phyloP scores from a whole-genome alignment of 805 yeast genomes.

The Candida khao-thaluensis region DNA sequence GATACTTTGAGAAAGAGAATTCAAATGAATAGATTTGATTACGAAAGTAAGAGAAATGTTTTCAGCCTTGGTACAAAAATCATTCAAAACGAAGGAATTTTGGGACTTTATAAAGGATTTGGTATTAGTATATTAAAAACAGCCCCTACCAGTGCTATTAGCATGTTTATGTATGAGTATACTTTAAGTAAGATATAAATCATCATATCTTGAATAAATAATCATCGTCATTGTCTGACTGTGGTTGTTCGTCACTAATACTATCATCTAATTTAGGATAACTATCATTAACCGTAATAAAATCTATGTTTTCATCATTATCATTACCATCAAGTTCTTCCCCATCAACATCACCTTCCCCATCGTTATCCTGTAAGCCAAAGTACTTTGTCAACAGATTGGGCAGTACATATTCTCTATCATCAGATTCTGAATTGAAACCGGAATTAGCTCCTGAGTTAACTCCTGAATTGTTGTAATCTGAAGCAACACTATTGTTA shows the following conservation, averaged over 20 bases:
- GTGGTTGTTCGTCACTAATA: conserved; percentile 15
- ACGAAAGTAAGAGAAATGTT: background rate
- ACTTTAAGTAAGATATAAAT: background rate
- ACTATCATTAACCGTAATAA: conserved; percentile 25
- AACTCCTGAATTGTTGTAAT: conserved; percentile 15
- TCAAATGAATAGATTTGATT: conserved; percentile 48
- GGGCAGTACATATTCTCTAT: conserved; percentile 42
- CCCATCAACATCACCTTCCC: conserved; percentile 16
- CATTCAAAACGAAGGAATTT: conserved; percentile 53
- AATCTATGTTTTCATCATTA: conserved; percentile 25
- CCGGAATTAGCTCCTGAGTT: conserved; percentile 1
- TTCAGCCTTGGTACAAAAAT: conserved; percentile 30
- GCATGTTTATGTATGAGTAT: conserved; percentile 64
- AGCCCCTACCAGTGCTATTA: conserved; percentile 74
- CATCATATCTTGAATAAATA: conserved; percentile 28
- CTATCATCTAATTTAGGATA: conserved; percentile 16
- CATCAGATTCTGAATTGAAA: conserved; percentile 14
- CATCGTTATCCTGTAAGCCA: conserved; percentile 24
- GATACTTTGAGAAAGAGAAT: conserved; percentile 78
- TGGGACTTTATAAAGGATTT: conserved; percentile 75
- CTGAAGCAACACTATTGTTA: conserved; percentile 11
- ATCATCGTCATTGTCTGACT: conserved; percentile 24
- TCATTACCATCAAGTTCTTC: conserved; percentile 20
- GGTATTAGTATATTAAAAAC: conserved; percentile 69
- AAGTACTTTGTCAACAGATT: conserved; percentile 32